Evolutionary conservation across 2,329 filamentous ascomycete genomes (phyloP).

Genomic region (Nothophoma quercina): DNA sequence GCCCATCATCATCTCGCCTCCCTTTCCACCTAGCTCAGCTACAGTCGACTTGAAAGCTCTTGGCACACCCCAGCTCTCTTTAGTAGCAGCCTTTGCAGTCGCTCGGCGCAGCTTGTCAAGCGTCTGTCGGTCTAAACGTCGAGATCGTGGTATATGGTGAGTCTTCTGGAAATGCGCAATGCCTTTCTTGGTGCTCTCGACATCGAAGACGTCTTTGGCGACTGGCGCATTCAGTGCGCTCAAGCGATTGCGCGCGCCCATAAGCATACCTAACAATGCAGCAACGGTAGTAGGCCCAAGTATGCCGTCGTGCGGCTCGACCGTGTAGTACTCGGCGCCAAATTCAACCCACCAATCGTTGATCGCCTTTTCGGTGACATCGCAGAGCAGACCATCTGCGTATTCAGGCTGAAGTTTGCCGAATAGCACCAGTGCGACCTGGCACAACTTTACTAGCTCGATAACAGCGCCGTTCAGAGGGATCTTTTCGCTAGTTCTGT

Average conservation of each 20-base stretch:
- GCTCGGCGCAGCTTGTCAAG: conserved; percentile 78
- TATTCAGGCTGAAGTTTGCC: conserved; percentile 87
- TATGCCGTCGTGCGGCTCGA: conserved; percentile 91
- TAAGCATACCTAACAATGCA: conserved; percentile 83
- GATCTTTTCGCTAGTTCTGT: conserved; percentile 84
- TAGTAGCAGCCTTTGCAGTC: conserved; percentile 89
- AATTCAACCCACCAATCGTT: conserved; percentile 97
- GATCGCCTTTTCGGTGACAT: conserved; percentile 88
- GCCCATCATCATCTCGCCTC: conserved; percentile 93
- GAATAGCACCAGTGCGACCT: conserved; percentile 87
- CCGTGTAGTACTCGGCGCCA: conserved; percentile 88
- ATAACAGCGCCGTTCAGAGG: conserved; percentile 79
- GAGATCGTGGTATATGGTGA: conserved; percentile 78
- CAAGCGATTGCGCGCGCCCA: conserved; percentile 88
- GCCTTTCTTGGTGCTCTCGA: conserved; percentile 80
- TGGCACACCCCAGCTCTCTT: conserved; percentile 91
- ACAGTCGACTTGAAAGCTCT: conserved; percentile 95
- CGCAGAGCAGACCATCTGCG: conserved; percentile 89
- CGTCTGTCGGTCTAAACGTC: conserved; percentile 83
- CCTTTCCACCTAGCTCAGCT: conserved; percentile 90
- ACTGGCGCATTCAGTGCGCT: conserved; percentile 85
- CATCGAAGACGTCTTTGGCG: conserved; percentile 89
- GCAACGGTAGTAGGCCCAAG: conserved; percentile 91
- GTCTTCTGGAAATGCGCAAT: conserved; percentile 91
- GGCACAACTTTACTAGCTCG: conserved; percentile 90